Base-by-base conservation (phyloP, 148 eudicot species). In the Camellia granthamiana region DNA sequence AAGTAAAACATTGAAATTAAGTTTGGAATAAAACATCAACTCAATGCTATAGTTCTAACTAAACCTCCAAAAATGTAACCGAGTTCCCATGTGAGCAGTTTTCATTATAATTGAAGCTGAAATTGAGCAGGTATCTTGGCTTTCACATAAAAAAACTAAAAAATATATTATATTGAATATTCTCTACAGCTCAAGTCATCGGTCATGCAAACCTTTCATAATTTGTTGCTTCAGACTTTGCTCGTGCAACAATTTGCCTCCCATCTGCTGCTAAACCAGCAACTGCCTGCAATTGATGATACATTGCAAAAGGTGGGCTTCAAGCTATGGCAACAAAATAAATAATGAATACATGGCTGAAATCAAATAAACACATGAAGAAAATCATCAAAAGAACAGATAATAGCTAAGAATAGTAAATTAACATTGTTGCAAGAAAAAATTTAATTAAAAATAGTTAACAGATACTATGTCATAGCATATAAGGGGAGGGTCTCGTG, bases 181-280 rank as follows among this genome's bases (percentile, higher is more conserved):
- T 44, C 62, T 46, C 23, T 19, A 19, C 18, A 68, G 21, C 58
- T 30, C 19, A 47, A 46, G 55, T 60, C 30, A 41, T 77, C 38
- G 54, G 70, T n/a, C 38, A 47, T 5, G 43, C 56, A 72, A 58
- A 89, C 90, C 83, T 87, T 72, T 89, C 91, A 77, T 87, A 89
- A 72, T 85, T 85, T 78, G 84, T 77, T 68, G 91, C 88, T 82
- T 89, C 91, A 78, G 91, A 83, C 79, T 89, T 89, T 14, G 91
- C 85, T 78, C 91, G 49, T 52, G 91, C 83, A 79, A 89, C 91
- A 69, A 89, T 89, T 75, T 89, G 91, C 78, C 91, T 82, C 16
- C 91, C 91, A 84, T 89, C 91, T 77, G 90, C 91, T 51, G 91
- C 91, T 78, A 89, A 86, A 62, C 91, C 90, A 67, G 90, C 90